Conservation (phyloP, 345 rosid genomes). For the Gossypium longicalyx region DNA sequence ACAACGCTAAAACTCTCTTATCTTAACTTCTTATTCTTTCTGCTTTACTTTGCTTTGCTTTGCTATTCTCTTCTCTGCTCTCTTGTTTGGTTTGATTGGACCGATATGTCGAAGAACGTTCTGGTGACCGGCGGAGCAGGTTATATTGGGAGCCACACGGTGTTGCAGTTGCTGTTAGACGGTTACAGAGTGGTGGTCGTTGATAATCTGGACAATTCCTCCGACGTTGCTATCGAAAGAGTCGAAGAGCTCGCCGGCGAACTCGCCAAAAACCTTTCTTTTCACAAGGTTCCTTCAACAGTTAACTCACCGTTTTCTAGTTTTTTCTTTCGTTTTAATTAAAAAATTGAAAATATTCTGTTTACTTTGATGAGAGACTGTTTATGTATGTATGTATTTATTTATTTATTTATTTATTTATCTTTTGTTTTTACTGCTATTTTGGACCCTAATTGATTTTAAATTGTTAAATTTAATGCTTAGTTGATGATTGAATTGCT, state of each 20-base stretch:
- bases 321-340: background rate
- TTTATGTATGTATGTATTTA: background rate
- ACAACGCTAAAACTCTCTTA: conserved; percentile 10
- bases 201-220: conserved; percentile 85
- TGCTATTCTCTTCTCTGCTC: background rate
- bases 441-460: background rate
- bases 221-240: conserved; percentile 52
- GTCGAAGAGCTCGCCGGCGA: conserved; percentile 67
- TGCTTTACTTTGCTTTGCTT: background rate
- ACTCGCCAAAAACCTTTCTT: conserved; percentile 47
- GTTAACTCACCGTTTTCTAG: background rate
- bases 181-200: conserved; percentile 70
- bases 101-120: conserved; percentile 40
- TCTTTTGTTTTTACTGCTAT: background rate
- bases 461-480: background rate
- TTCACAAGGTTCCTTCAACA: conserved; percentile 49
- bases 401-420: background rate
- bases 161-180: conserved; percentile 72
- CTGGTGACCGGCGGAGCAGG: conserved; percentile 98
- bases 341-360: background rate
- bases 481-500: conserved; percentile 2
- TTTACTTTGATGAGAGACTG: background rate
- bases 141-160: conserved; percentile 96
- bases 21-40: conserved; percentile 21
- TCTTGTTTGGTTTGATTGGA: background rate